Evolutionary conservation across 1,139 yeast species (phyloP).

Genomic region (Schizosaccharomyces versatilis): DNA sequence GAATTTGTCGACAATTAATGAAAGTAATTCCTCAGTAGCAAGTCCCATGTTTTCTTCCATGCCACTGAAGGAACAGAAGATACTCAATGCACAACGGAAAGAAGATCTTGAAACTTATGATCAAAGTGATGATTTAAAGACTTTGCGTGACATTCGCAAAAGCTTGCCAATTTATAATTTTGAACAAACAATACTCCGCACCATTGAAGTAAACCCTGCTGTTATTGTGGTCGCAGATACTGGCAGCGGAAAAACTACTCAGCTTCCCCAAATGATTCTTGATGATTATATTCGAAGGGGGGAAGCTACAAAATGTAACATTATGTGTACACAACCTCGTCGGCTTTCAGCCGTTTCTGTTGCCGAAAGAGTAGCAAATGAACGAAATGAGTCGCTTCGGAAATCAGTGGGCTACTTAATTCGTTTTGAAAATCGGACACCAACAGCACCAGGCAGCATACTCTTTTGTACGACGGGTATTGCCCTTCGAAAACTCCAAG

Average conservation of each 20-base stretch:
- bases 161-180: constrained; percentile 68
- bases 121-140: too few species aligned
- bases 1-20: too few species aligned
- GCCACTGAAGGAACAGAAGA: too few species aligned
- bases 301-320: constrained; percentile 79
- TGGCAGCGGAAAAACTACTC: constrained; percentile 96
- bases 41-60: too few species aligned
- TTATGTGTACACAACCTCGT: constrained; percentile 92
- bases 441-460: constrained; percentile 41
- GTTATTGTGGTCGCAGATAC: constrained; percentile 91
- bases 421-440: constrained; percentile 66
- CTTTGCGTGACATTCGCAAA: constrained; percentile 20
- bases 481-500: constrained; percentile 52
- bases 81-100: too few species aligned
- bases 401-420: constrained; percentile 69
- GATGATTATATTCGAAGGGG: constrained; percentile 41
- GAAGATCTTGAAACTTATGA: too few species aligned
- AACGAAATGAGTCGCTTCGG: constrained; percentile 51
- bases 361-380: constrained; percentile 73
- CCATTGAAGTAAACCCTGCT: constrained; percentile 76
- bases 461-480: constrained; percentile 78
- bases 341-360: constrained; percentile 92
- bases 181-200: constrained; percentile 89
- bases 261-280: constrained; percentile 76
- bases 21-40: too few species aligned